phyloP scores from a whole-genome alignment of 1,139 yeast genomes.

The Lodderomyces parapsilosis region DNA sequence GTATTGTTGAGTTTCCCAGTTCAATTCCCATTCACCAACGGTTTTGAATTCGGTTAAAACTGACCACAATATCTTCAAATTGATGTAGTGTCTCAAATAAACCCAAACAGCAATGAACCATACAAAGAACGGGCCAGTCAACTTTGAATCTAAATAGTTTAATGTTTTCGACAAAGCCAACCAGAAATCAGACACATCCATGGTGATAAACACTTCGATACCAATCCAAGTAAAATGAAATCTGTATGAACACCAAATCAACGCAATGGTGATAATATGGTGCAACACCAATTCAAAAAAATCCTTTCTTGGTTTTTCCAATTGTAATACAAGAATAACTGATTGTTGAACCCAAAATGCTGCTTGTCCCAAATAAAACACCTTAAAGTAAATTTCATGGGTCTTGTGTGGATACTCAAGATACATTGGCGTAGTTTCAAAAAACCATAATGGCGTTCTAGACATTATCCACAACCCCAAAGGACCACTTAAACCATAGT shows the following conservation, averaged over 20 bases:
- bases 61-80: constrained; percentile 80
- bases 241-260: constrained; percentile 86
- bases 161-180: constrained; percentile 79
- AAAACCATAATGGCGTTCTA: constrained; percentile 83
- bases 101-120: constrained; percentile 74
- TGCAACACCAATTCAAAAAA: constrained; percentile 88
- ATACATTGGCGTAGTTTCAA: constrained; percentile 81
- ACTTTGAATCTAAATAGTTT: constrained; percentile 71
- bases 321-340: constrained; percentile 71
- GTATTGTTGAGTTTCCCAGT: constrained; percentile 92
- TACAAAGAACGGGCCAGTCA: constrained; percentile 66
- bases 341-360: constrained; percentile 98
- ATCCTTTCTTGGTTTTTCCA: constrained; percentile 95
- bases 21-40: constrained; percentile 76
- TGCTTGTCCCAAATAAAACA: constrained; percentile 88
- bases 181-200: constrained; percentile 94
- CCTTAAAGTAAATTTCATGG: constrained; percentile 68
- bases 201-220: constrained; percentile 81
- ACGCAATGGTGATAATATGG: constrained; percentile 85
- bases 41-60: constrained; percentile 82
- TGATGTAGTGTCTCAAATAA: constrained; percentile 84
- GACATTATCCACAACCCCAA: constrained; percentile 87
- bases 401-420: constrained; percentile 78
- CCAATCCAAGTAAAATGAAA: constrained; percentile 98
- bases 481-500: constrained; percentile 81